These are phyloP conservation scores for Phaeomoniella chlamydospora DNA, from an alignment of 2,329 filamentous ascomycete genomes.

Conservation along the genomic window DNA sequence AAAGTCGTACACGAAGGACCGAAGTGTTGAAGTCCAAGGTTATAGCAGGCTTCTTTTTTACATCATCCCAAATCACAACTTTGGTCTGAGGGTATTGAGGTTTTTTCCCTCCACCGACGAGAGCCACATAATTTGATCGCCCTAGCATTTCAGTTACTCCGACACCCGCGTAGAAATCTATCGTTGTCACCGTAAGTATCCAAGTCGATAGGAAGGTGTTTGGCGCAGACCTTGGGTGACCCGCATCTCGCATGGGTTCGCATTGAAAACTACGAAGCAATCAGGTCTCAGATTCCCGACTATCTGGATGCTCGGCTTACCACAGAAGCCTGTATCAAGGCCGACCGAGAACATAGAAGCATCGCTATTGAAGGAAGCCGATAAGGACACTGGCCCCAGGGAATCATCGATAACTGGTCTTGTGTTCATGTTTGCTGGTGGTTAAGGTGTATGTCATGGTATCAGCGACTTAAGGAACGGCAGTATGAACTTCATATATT, in stretches of 20 bases:
- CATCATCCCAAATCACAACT: conserved; percentile 87
- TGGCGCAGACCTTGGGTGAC: conserved; percentile 39
- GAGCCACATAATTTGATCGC: conserved; percentile 70
- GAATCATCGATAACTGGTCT: conserved; percentile 71
- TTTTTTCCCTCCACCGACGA: conserved; percentile 75
- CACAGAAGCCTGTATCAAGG: conserved; percentile 70
- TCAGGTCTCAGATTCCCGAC: no score
- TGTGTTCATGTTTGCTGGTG: conserved; percentile 59
- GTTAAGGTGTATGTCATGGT: not conserved
- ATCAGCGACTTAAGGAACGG: not conserved
- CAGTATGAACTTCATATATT: not conserved
- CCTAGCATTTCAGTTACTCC: conserved; percentile 77
- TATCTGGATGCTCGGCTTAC: no score
- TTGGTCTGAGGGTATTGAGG: conserved; percentile 84
- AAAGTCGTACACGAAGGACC: conserved; percentile 66
- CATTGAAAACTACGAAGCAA: conserved; percentile 52
- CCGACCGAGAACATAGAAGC: conserved; percentile 77
- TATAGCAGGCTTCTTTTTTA: conserved; percentile 59
- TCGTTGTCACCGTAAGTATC: conserved; percentile 2
- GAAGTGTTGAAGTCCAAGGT: conserved; percentile 66
- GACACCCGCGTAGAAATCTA: conserved; percentile 69
- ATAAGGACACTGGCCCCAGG: conserved; percentile 60
- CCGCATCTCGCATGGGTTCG: conserved; percentile 57
- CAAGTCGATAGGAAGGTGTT: not conserved
- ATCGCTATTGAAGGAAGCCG: conserved; percentile 73